Conservation (phyloP, 352 stramenopile genomes). For the Thalassiosira mediterranea region DNA sequence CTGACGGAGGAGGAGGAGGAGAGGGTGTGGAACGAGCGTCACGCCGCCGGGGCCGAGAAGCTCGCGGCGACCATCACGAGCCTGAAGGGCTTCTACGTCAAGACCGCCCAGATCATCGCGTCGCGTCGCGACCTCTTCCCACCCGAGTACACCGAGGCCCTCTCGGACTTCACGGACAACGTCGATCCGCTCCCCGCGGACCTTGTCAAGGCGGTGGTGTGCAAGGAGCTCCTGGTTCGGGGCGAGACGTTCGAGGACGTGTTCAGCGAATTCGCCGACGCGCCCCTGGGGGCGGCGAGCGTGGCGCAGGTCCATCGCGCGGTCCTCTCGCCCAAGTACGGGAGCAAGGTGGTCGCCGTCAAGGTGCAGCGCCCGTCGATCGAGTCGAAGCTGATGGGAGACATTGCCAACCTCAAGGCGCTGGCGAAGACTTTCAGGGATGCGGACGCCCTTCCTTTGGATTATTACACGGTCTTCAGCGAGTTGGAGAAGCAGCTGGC, state of each 20-base stretch:
- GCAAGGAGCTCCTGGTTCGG: conserved; percentile 77
- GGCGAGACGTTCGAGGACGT: conserved; percentile 83
- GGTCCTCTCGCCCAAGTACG: conserved; percentile 74
- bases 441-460: conserved; percentile 69
- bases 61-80: conserved; percentile 79
- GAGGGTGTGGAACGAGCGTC: conserved; percentile 70
- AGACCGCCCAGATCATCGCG: conserved; percentile 87
- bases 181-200: conserved; percentile 82
- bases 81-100: conserved; percentile 89
- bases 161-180: conserved; percentile 82
- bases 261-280: conserved; percentile 85
- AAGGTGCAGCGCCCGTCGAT: conserved; percentile 87
- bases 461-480: conserved; percentile 88
- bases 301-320: conserved; percentile 86
- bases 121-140: conserved; percentile 86
- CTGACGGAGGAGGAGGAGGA: conserved; percentile 66
- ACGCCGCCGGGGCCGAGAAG: conserved; percentile 77
- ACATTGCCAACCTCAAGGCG: conserved; percentile 86
- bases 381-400: conserved; percentile 84
- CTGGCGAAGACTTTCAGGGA: conserved; percentile 81
- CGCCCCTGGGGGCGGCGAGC: conserved; percentile 52
- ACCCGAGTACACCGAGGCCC: conserved; percentile 81
- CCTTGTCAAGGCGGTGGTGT: conserved; percentile 81
- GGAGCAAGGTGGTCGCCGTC: conserved; percentile 81
- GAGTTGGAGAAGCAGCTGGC: conserved; percentile 84